Base-by-base conservation (phyloP, 164 flowering plant species). In the Berberis thunbergii region DNA sequence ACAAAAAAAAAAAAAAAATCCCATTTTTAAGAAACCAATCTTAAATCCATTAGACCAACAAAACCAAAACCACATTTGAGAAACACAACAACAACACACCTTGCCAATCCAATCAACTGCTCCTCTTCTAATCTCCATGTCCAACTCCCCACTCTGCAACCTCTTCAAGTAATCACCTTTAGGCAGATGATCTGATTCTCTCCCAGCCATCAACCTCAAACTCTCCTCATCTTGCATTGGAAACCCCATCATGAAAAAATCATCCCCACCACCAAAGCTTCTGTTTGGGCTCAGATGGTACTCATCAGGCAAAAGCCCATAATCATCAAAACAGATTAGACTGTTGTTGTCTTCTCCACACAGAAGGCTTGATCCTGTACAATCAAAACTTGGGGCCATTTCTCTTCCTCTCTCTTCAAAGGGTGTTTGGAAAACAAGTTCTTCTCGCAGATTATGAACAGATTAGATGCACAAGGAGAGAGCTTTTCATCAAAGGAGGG, bases 91-190 rank as follows among this genome's bases (percentile, higher is more conserved):
- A 54, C 5, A 43, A 41, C 9, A 9, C 61, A 91, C 98, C 98
- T 93, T 89, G 54, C 62, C 57, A 75, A 93, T 93, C 98, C 98
- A 93, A 74, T 82, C 88, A 66, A 85, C 68, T 63, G 87, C 87
- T 64, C 78, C 82, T 48, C 68, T 77, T 70, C 97, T 83, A 64
- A 78, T 73, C 49, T 69, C 69, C 67, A 83, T 60, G 64, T 90
- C 96, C 78, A 89, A 79, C 49, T 72, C 86, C 58, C 91, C 89
- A 73, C 50, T 77, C 61, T 73, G 67, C 74, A 89, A 69, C 61
- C 86, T 86, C 61, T 46, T 64, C 65, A 84, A 62, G 62, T 89
- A 89, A 78, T 83, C 96, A 54, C 54, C 68, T 42, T 57, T 66
- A 7, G 85, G 86, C 77, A 82, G 63, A 69, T 81, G 79, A 39